Conservation (phyloP, 176 grass and related monocot genomes). For the Areca catechu region DNA sequence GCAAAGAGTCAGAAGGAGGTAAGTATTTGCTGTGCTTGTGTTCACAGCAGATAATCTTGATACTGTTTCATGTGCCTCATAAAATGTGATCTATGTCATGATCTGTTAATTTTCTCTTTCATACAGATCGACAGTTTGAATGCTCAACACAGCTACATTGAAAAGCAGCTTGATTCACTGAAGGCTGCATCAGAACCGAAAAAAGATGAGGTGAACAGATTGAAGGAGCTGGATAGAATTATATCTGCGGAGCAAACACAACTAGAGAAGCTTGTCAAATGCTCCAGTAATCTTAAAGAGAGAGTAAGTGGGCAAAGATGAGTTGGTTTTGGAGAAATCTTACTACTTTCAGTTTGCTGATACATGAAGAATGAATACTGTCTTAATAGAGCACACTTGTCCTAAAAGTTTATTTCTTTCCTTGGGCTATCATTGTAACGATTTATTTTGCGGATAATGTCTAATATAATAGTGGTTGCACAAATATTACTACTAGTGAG, state of each 20-base stretch:
- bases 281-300: slow-evolving; percentile 84
- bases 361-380: neutral
- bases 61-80: no score
- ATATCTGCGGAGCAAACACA: slow-evolving; percentile 55
- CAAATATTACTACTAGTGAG: no score
- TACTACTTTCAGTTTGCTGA: neutral
- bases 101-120: neutral
- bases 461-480: no score
- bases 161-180: slow-evolving; percentile 61
- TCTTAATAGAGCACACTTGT: no score
- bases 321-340: neutral
- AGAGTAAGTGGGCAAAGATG: slow-evolving; percentile 39
- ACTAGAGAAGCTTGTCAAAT: slow-evolving; percentile 56
- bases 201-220: slow-evolving; percentile 47
- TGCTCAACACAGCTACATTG: slow-evolving; percentile 58
- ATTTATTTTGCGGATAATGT: no score
- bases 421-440: no score
- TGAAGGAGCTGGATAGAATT: slow-evolving; percentile 56
- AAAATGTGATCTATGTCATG: slow-evolving; percentile 2
- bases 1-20: slow-evolving; percentile 85
- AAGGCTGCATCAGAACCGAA: slow-evolving; percentile 67
- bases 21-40: neutral
- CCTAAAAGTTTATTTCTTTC: no score
- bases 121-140: slow-evolving; percentile 76
- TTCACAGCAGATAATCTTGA: no score